Conservation (phyloP, 352 stramenopile species). For the Phytophthora rubi region DNA sequence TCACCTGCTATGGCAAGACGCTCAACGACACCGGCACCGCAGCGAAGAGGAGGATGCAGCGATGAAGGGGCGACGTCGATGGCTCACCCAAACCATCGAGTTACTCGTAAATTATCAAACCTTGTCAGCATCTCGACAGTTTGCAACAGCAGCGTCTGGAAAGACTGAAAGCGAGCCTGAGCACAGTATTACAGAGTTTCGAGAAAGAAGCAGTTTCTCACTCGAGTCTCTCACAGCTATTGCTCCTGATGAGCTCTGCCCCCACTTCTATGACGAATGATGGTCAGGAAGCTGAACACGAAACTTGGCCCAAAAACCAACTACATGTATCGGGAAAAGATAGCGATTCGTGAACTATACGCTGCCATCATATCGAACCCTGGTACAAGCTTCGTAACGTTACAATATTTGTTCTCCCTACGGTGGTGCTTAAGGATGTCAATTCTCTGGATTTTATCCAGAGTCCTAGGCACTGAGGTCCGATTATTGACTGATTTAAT, state of each 20-base stretch:
- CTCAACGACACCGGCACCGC: constrained; percentile 11
- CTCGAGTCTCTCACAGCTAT: constrained; percentile 65
- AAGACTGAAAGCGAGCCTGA: constrained; percentile 24
- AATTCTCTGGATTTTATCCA: no score
- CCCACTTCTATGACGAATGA: constrained; percentile 51
- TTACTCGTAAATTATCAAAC: constrained; percentile 41
- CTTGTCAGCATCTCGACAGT: neutral
- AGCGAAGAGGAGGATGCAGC: constrained; percentile 11
- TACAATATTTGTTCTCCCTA: no score
- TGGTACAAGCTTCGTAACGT: no score
- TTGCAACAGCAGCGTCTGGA: neutral
- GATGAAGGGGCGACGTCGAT: constrained; percentile 28
- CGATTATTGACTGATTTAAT: no score
- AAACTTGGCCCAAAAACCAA: no score
- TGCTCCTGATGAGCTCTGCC: constrained; percentile 58
- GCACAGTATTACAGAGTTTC: constrained; percentile 41
- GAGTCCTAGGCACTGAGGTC: no score
- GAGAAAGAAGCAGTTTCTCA: constrained; percentile 67
- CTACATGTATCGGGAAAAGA: no score
- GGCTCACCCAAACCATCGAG: constrained; percentile 51
- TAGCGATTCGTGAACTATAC: no score
- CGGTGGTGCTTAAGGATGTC: no score
- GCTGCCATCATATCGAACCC: no score
- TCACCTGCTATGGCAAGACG: constrained; percentile 40
- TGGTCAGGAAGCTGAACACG: no score